Evolutionary conservation across 2,329 filamentous ascomycete genomes (phyloP), one percentile per base, ranked within the genome.

Genomic region (Aspergillus sp.): DNA sequence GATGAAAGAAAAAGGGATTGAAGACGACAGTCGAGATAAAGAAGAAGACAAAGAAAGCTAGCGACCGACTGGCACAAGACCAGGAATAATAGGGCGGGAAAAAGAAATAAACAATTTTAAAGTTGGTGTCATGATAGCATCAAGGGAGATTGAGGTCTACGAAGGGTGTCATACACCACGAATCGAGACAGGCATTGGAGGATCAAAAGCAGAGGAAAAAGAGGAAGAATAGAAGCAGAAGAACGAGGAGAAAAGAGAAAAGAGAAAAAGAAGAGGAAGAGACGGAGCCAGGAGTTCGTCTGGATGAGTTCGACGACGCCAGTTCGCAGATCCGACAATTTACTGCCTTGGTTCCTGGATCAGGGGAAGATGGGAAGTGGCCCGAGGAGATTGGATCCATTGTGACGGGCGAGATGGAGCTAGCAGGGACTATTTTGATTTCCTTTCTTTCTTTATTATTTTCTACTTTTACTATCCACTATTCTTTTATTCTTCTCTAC

Each of bases 301-400:
- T 19, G 19, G 19, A 19, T 19, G 19, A 19, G 19, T 19, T n/a
- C 27, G 37, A 37, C 42, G 33, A 30, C 26, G 38, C 31, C 30
- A 30, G 39, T 45, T 45, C 39, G 52, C 41, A 51, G 52, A 54
- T 54, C 51, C 42, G 19, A 46, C 42, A 45, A 27, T 43, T 42
- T 45, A 19, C 19, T 19, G 19, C 19, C 19, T 19, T 19, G 19
- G 49, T 45, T 46, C 47, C 44, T 48, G 47, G 42, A 44, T 51
- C 45, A 46, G 45, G 51, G 49, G 46, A 37, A 31, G 5, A 26
- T 36, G 35, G 29, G 27, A 44, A 45, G 46, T 52, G 48, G 46
- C 34, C 40, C 48, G 43, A 44, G 46, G 33, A 40, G 43, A 28
- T 40, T 39, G 29, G 37, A 46, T 45, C 43, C 45, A 50, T 47